These are phyloP conservation scores for Heliamphora pulchella DNA, from an alignment of 179 eudicot genomes.

Conservation along the genomic window DNA sequence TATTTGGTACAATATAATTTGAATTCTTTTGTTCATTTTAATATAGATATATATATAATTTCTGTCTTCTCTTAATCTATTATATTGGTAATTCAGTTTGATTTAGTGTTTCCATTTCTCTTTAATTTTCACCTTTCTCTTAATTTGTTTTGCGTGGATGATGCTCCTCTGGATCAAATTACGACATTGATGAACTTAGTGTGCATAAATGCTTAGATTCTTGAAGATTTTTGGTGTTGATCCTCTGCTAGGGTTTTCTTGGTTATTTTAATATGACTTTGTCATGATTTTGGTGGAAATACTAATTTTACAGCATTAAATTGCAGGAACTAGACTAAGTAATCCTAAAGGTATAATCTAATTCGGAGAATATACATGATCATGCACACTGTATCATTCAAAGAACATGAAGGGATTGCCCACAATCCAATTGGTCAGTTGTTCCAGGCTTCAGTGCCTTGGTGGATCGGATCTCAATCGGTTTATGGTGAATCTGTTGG, in stretches of 20 bases:
- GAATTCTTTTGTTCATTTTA: neutral
- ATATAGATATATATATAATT: neutral
- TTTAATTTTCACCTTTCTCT: neutral
- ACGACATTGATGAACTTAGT: neutral
- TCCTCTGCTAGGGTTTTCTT: neutral
- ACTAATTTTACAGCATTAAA: neutral
- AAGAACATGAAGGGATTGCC: constrained; percentile 28
- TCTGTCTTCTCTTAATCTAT: neutral
- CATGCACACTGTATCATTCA: constrained; percentile 26
- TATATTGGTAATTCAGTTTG: neutral
- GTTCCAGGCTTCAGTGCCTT: constrained; percentile 24
- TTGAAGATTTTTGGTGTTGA: neutral
- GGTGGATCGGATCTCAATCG: constrained; percentile 37
- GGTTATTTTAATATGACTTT: constrained; percentile 4
- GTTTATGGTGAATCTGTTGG: constrained; percentile 18
- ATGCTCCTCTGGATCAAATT: neutral
- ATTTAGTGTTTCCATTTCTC: neutral
- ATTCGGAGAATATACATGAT: constrained; percentile 16
- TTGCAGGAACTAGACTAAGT: constrained; percentile 19
- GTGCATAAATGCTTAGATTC: neutral
- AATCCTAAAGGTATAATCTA: constrained; percentile 7
- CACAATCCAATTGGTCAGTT: constrained; percentile 18
- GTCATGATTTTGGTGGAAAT: neutral
- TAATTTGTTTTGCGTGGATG: neutral
- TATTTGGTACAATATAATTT: neutral